Conservation (phyloP, 331 rosid genomes). For the Prunus yedoensis region DNA sequence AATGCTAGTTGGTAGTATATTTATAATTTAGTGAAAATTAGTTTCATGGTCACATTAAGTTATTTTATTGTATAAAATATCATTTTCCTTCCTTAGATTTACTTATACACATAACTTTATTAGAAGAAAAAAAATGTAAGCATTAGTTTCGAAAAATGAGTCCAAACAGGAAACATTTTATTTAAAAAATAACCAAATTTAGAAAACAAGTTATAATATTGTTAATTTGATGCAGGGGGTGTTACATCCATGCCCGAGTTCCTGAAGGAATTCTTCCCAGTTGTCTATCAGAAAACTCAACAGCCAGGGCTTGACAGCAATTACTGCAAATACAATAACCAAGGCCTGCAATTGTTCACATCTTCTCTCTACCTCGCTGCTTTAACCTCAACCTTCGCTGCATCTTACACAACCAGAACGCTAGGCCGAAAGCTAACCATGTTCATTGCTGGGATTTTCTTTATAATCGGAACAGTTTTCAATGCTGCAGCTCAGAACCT, state of each 20-base stretch:
- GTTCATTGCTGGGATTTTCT: slow-evolving; percentile 56
- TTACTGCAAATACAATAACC: slow-evolving; percentile 66
- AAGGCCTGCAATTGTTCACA: slow-evolving; percentile 55
- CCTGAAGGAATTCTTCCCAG: slow-evolving; percentile 41
- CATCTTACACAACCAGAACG: slow-evolving; percentile 36
- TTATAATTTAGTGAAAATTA: too few species aligned
- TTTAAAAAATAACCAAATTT: too few species aligned
- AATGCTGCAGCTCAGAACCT: slow-evolving; percentile 37
- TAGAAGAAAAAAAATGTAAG: too few species aligned
- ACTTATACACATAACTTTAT: too few species aligned
- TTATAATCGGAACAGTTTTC: slow-evolving; percentile 50
- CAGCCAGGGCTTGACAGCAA: slow-evolving; percentile 33
- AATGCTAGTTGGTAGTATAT: too few species aligned
- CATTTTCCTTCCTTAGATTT: too few species aligned
- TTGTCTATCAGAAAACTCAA: slow-evolving; percentile 31
- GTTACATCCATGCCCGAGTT: slow-evolving; percentile 57
- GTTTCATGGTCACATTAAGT: too few species aligned
- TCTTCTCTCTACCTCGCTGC: slow-evolving; percentile 74
- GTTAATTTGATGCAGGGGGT: slow-evolving; percentile 37
- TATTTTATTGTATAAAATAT: too few species aligned
- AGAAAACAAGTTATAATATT: too few species aligned
- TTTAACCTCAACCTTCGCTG: slow-evolving; percentile 42
- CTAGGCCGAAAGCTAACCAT: slow-evolving; percentile 55
- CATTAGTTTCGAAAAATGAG: too few species aligned
- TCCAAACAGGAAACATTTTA: too few species aligned